phyloP scores from a whole-genome alignment of 2,329 filamentous ascomycete genomes.

The Cladosporium phlei region DNA sequence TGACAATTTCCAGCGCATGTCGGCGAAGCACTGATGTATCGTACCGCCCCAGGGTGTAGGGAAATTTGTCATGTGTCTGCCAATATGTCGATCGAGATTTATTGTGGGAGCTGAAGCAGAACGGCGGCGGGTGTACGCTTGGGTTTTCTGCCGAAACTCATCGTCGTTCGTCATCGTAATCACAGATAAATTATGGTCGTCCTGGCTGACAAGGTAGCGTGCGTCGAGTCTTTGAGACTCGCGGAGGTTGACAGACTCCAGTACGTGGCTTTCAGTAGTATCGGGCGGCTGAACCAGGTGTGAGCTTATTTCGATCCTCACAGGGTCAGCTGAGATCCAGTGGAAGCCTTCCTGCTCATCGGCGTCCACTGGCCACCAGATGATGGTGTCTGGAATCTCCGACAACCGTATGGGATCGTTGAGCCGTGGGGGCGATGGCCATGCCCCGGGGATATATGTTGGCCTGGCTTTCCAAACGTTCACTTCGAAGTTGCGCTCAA shows the following conservation, averaged over 20 bases:
- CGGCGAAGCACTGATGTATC: not conserved
- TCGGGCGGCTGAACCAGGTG: not conserved
- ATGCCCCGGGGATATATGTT: not conserved
- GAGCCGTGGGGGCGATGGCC: too few species aligned
- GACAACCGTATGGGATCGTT: too few species aligned
- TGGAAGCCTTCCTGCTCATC: not conserved
- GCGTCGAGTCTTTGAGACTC: too few species aligned
- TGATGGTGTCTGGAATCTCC: not conserved
- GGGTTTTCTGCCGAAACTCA: not conserved
- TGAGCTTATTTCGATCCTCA: not conserved
- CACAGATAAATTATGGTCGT: not conserved
- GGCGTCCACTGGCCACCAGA: not conserved
- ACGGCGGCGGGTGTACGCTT: not conserved
- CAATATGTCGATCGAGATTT: too few species aligned
- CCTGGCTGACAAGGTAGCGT: too few species aligned
- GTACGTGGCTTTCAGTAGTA: not conserved
- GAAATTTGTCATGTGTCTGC: not conserved
- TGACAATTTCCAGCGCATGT: not conserved
- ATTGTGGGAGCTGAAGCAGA: not conserved
- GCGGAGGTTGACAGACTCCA: too few species aligned
- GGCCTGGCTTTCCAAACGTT: not conserved
- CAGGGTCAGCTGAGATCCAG: not conserved
- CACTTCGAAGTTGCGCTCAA: not conserved
- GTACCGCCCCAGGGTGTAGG: not conserved
- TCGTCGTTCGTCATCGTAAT: not conserved